A percentile compares a stretch with the other conserved stretches of the same genome.
These are phyloP conservation scores for Mytilinidion resinicola DNA, from an alignment of 495 filamentous ascomycete species.

Conservation along the genomic window DNA sequence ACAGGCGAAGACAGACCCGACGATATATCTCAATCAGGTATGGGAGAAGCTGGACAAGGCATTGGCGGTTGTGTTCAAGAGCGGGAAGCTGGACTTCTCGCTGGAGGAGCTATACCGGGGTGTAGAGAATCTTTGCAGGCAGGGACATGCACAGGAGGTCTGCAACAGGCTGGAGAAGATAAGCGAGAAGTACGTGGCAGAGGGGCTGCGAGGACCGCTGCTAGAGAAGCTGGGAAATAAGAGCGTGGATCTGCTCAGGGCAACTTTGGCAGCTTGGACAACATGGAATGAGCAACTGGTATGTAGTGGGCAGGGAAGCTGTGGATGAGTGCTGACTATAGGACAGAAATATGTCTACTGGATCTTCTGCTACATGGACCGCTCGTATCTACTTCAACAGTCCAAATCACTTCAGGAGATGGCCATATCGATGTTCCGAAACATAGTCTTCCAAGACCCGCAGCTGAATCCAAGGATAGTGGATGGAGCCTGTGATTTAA, in stretches of 20 bases:
- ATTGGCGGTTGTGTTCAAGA: slow-evolving; percentile 62
- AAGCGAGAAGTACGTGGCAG: slow-evolving; percentile 57
- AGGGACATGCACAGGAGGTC: slow-evolving; percentile 59
- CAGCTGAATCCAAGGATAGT: slow-evolving; percentile 52
- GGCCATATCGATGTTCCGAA: slow-evolving; percentile 50
- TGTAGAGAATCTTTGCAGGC: slow-evolving; percentile 82
- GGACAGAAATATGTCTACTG: slow-evolving; percentile 64
- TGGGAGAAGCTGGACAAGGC: slow-evolving; percentile 67
- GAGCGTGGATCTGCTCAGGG: slow-evolving; percentile 56
- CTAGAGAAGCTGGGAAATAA: slow-evolving; percentile 45
- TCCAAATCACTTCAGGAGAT: slow-evolving; percentile 53
- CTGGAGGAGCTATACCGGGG: slow-evolving; percentile 84
- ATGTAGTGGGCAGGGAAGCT: slow-evolving; percentile 25
- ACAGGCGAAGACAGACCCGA: slow-evolving; percentile 49
- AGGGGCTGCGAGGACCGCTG: slow-evolving; percentile 50
- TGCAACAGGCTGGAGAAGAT: slow-evolving; percentile 54
- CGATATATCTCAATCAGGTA: slow-evolving; percentile 65
- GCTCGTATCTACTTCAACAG: slow-evolving; percentile 72
- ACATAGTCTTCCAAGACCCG: slow-evolving; percentile 49
- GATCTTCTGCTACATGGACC: slow-evolving; percentile 88
- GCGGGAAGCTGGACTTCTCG: slow-evolving; percentile 55
- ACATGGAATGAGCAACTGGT: slow-evolving; percentile 74
- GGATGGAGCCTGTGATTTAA: slow-evolving; percentile 66
- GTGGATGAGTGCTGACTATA: neutral
- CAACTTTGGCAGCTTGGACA: slow-evolving; percentile 64